Evolutionary conservation across 192 early-diverging fungal genomes (phyloP).

Genomic region (Backusella psychrophila): DNA sequence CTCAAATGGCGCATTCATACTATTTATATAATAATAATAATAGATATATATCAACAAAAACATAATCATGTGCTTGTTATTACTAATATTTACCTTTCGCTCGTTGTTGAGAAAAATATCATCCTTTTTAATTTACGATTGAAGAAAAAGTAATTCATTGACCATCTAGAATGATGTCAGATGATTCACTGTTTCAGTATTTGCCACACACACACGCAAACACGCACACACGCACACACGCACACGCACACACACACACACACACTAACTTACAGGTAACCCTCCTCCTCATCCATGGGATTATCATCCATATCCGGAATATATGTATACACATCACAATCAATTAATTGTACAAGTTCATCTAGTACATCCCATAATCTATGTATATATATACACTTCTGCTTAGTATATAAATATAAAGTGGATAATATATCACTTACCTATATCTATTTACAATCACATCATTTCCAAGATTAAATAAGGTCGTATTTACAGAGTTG

Average conservation of each 20-base stretch:
- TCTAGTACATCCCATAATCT: constrained; percentile 89
- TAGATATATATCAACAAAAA: neutral
- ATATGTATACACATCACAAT: constrained; percentile 92
- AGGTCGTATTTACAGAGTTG: constrained; percentile 83
- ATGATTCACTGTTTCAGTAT: neutral
- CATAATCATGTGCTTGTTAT: neutral
- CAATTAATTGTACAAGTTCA: constrained; percentile 74
- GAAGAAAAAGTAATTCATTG: constrained; percentile 97
- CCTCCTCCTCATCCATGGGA: constrained; percentile 85
- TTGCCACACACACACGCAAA: neutral
- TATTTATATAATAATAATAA: constrained; percentile 10
- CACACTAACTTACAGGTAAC: constrained; percentile 61
- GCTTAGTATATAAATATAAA: too few relatives aligned
- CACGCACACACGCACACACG: constrained; percentile 19
- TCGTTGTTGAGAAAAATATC: constrained; percentile 88
- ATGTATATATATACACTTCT: constrained; percentile 21
- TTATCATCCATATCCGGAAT: constrained; percentile 84
- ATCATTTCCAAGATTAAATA: constrained; percentile 79
- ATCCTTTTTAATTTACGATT: constrained; percentile 90
- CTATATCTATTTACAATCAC: constrained; percentile 49
- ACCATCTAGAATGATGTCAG: constrained; percentile 64
- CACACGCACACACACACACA: neutral
- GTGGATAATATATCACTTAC: constrained; percentile 4
- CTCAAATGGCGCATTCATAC: constrained; percentile 55
- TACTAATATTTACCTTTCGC: constrained; percentile 69